These are phyloP conservation scores for Penicillium sp. DNA, from an alignment of 2,329 filamentous ascomycete genomes.

Conservation along the genomic window DNA sequence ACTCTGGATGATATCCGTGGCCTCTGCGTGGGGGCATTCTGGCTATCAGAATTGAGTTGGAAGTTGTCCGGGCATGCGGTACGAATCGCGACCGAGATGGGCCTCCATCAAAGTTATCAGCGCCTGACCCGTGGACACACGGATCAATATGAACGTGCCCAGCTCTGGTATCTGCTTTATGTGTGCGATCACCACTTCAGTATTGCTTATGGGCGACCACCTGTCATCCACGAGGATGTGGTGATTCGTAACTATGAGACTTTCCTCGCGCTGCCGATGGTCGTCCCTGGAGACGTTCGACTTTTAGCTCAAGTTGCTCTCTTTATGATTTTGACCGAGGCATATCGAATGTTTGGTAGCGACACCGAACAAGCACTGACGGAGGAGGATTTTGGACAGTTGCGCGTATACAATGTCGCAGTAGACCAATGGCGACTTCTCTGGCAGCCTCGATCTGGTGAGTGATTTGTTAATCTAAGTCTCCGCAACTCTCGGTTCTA, in stretches of 20 bases:
- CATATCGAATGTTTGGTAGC: conserved; percentile 56
- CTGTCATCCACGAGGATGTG: conserved; percentile 58
- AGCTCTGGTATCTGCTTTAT: conserved; percentile 63
- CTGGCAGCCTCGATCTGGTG: conserved; percentile 48
- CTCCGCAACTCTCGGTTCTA: background rate
- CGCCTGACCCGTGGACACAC: conserved; percentile 49
- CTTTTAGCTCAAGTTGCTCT: conserved; percentile 59
- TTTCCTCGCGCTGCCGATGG: conserved; percentile 53
- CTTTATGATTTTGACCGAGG: conserved; percentile 58
- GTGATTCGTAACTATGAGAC: conserved; percentile 58
- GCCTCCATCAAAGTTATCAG: conserved; percentile 54
- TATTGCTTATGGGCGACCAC: conserved; percentile 59
- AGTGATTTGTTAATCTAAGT: conserved; percentile 11
- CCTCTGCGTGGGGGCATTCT: conserved; percentile 61
- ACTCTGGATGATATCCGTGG: conserved; percentile 59
- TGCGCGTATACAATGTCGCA: conserved; percentile 46
- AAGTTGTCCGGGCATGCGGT: conserved; percentile 60
- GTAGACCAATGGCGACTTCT: conserved; percentile 54
- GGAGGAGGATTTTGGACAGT: conserved; percentile 52
- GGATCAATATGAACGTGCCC: conserved; percentile 54
- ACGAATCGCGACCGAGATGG: conserved; percentile 57
- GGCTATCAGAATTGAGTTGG: conserved; percentile 63
- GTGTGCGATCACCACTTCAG: conserved; percentile 66
- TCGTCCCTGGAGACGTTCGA: conserved; percentile 55
- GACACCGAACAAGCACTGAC: conserved; percentile 54